Base-by-base conservation (phyloP, 2,329 filamentous ascomycete species). In the Dothiorella sarmentorum region DNA sequence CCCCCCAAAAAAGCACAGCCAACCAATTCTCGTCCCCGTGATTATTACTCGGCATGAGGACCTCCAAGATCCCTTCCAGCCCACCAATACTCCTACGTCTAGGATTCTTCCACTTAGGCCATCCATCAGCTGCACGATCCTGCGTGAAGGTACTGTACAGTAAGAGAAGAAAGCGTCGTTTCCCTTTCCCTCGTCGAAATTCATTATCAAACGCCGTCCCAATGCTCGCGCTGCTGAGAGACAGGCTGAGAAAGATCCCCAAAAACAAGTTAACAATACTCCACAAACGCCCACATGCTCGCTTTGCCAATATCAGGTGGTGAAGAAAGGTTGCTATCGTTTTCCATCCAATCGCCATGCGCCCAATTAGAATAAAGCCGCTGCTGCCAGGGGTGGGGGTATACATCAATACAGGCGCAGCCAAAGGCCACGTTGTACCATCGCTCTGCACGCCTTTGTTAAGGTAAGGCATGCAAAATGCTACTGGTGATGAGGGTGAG, bases 201-300 rank as follows among this genome's bases (percentile, higher is more conserved):
- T 27, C 31, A 47, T 22, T 24, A 26, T 13, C 18, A 40, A 40
- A 40, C 55, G 55, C 55, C 55, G 31, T 27, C 55, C 55, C 55
- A 40, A 49, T 58, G 55, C 43, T n/a, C n/a, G 11, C 27, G 43
- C 20, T 40, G 10, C 22, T 35, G 29, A 31, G 42, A 49, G 35
- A 27, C n/a, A 29, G 11, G 10, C 22, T 38, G 49, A 27, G 22
- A 15, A 11, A 38, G n/a, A 29, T n/a, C 26, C 40, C 18, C 29
- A 13, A 22, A 40, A 24, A 18, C 31, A 11, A 20, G 27, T 9
- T 31, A 43, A 51, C 18, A 37, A 22, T 24, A 27, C 20, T 22
- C 26, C 29, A 45, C 7, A 37, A 58, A 58, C 55, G 55, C 55
- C 55, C 18, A 29, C 24, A 49, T 58, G 55, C 43, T 58, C 55